Evolutionary conservation across 345 rosid species (phyloP), one percentile per base, ranked within the genome.

Genomic region (Noccaea bulbosa): DNA sequence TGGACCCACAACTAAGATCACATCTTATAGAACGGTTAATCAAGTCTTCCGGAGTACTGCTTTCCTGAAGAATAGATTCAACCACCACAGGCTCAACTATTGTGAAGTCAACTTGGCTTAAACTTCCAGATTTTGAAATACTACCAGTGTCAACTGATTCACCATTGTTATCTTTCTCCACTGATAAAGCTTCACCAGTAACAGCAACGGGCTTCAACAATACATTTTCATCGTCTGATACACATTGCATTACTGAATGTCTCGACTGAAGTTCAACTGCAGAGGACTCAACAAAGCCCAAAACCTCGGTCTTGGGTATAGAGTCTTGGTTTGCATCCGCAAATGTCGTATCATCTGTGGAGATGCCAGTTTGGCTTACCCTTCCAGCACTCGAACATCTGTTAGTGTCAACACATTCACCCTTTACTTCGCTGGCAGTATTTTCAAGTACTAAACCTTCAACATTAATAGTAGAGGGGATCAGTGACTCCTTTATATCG

Each of bases 301-400:
- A 37, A 55, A 17, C 39, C 65, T 32, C 16, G 11, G 60, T 39
- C 70, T 62, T 62, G 54, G 74, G 40, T 17, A n/a, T 17, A 39
- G 59, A 37, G 45, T 47, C 52, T 61, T 69, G 70, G 46, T n/a
- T 47, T 61, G 58, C 64, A 46, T 15, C 38, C 11, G 8, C 45
- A 27, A 7, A 8, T 30, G 58, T 32, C 46, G 46, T 54, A 65
- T 55, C 75, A 22, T 62, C 66, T 46, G 46, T 12, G 65, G 60
- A 69, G 69, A 62, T 56, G 24, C 74, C 62, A 55, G 64, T 58
- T 22, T 67, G 80, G 65, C 39, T 65, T 46, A 60, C 66, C 20
- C 67, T 54, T 71, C 44, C 69, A 61, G 71, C 64, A 53, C 53
- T 75, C 67, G 80, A 55, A 48, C 64, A 53, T 62, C 66, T 62